Percentiles rank a stretch among this genome's conserved stretches.
phyloP scores from a whole-genome alignment of 345 rosid species.

The Pugionium cornutum region DNA sequence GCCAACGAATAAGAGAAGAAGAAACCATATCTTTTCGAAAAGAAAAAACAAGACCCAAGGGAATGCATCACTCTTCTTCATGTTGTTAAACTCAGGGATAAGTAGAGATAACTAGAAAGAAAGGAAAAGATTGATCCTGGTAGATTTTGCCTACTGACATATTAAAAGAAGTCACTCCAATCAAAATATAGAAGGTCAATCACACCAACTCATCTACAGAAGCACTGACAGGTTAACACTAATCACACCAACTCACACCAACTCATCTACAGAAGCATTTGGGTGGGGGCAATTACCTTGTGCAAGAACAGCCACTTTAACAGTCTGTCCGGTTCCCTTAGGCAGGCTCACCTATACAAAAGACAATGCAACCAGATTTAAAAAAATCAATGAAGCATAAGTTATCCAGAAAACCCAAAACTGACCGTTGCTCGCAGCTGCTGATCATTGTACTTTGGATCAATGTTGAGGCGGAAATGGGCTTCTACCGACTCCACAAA shows the following conservation, averaged over 20 bases:
- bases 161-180: conserved; percentile 2
- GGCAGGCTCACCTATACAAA: conserved; percentile 79
- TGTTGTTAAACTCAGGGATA: neutral
- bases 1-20: conserved; percentile 5
- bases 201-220: neutral
- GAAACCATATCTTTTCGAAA: neutral
- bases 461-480: conserved; percentile 95
- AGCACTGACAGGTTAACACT: neutral
- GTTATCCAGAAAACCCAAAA: conserved; percentile 8
- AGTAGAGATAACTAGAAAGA: neutral
- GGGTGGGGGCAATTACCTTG: conserved; percentile 61
- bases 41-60: too few relatives aligned
- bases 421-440: conserved; percentile 93
- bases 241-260: neutral
- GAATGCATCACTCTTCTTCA: neutral
- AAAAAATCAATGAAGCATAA: conserved; percentile 3
- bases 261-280: neutral
- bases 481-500: conserved; percentile 92
- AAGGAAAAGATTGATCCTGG: conserved; percentile 2
- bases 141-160: conserved; percentile 7
- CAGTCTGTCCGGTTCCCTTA: conserved; percentile 93
- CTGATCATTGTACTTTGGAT: conserved; percentile 95
- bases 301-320: conserved; percentile 92
- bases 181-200: neutral
- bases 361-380: neutral